phyloP scores from a whole-genome alignment of 768 basidiomycete species.

The Tulasnella sp. region DNA sequence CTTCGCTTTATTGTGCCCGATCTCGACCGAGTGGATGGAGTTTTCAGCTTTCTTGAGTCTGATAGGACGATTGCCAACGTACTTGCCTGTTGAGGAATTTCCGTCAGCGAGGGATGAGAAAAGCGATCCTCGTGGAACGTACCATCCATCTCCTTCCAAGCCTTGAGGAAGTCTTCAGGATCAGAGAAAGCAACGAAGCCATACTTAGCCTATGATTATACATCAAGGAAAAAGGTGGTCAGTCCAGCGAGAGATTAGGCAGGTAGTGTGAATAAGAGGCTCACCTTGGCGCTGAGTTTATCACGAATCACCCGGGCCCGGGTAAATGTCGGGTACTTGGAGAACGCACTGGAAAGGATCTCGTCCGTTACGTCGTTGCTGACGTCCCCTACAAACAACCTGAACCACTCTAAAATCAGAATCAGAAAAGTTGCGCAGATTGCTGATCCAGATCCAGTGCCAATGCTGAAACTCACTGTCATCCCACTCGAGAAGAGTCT shows the following conservation, averaged over 20 bases:
- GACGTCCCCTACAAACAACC: slow-evolving; percentile 93
- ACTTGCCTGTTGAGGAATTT: slow-evolving; percentile 67
- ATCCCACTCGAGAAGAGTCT: slow-evolving; percentile 94
- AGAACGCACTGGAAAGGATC: slow-evolving; percentile 84
- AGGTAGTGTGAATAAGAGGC: slow-evolving; percentile 13
- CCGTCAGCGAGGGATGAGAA: no score
- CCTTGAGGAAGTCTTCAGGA: slow-evolving; percentile 94
- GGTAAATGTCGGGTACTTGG: slow-evolving; percentile 83
- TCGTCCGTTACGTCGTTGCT: slow-evolving; percentile 98
- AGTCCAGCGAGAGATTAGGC: no score
- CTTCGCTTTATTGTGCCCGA: slow-evolving; percentile 86
- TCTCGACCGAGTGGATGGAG: slow-evolving; percentile 81
- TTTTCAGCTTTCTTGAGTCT: slow-evolving; percentile 90
- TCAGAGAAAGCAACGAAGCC: slow-evolving; percentile 97
- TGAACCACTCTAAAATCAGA: slow-evolving; percentile 76
- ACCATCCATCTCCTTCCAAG: slow-evolving; percentile 99
- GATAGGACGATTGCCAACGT: slow-evolving; percentile 96
- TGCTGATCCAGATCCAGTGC: no score
- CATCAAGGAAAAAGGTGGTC: background rate
- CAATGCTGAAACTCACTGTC: slow-evolving; percentile 73
- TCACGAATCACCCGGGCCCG: slow-evolving; percentile 95
- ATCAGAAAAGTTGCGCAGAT: slow-evolving; percentile 3
- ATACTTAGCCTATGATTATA: slow-evolving; percentile 63
- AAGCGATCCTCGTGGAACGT: slow-evolving; percentile 30
- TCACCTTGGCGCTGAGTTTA: slow-evolving; percentile 82